These are phyloP conservation scores for Fusarium anguioides DNA, from an alignment of 2,329 filamentous ascomycete species.

Conservation along the genomic window DNA sequence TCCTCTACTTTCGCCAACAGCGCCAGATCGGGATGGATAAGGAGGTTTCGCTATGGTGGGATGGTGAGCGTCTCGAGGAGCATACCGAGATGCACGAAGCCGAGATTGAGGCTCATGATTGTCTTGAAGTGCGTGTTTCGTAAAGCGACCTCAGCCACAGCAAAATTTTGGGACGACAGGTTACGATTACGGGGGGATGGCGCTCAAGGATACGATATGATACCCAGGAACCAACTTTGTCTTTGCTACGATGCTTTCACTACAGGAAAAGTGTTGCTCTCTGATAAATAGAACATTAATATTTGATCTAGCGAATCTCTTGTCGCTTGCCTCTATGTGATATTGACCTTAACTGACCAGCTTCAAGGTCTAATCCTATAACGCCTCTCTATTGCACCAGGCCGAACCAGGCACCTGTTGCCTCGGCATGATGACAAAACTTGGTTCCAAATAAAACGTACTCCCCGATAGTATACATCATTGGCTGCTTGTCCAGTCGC, in stretches of 20 bases:
- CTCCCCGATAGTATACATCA: conserved; percentile 16
- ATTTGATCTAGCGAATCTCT: conserved; percentile 12
- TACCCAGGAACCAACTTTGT: conserved; percentile 43
- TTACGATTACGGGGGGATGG: conserved; percentile 1
- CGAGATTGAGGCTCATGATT: conserved; percentile 80
- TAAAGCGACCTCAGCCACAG: neutral
- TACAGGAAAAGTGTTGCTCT: neutral
- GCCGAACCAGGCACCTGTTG: conserved; percentile 17
- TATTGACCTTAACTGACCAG: conserved; percentile 13
- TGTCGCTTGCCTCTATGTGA: conserved; percentile 19
- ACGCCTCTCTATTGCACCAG: conserved; percentile 37
- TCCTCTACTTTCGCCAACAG: conserved; percentile 69
- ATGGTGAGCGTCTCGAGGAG: conserved; percentile 77
- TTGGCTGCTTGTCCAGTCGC: conserved; percentile 11
- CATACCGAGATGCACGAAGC: conserved; percentile 70
- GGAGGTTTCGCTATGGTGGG: conserved; percentile 74
- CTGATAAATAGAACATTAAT: conserved; percentile 10
- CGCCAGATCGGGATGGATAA: conserved; percentile 62
- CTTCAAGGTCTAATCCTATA: conserved; percentile 4
- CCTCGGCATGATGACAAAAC: conserved; percentile 14
- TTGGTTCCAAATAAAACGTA: conserved; percentile 10
- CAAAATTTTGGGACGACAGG: neutral
- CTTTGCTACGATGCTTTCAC: conserved; percentile 7
- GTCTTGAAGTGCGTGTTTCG: conserved; percentile 73
- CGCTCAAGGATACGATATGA: conserved; percentile 45